A percentile compares a stretch with the other conserved stretches of the same genome.
These are phyloP conservation scores for Mortierella polycephala DNA, from an alignment of 371 early-diverging fungal species.

Conservation along the genomic window DNA sequence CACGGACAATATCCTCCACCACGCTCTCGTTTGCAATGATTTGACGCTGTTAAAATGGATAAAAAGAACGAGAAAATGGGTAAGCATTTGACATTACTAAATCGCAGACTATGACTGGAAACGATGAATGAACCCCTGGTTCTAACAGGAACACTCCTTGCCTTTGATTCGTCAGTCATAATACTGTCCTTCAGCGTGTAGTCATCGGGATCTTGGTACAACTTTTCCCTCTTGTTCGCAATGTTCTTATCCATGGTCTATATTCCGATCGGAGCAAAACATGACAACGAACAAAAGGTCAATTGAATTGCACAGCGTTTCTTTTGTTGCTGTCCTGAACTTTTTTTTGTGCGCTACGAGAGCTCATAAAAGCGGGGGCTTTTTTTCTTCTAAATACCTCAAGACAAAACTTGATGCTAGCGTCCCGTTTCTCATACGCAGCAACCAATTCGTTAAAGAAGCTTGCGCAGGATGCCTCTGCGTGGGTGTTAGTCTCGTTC, in stretches of 20 bases:
- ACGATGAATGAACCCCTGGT: neutral
- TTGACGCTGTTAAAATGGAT: constrained; percentile 61
- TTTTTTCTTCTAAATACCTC: constrained; percentile 56
- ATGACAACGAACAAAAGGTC: neutral
- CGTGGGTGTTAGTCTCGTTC: constrained; percentile 78
- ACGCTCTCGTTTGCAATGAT: constrained; percentile 74
- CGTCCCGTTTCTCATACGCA: constrained; percentile 75
- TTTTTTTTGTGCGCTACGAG: no score
- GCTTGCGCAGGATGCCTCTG: constrained; percentile 69
- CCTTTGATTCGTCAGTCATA: constrained; percentile 71
- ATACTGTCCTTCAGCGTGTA: constrained; percentile 66
- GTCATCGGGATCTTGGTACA: constrained; percentile 73
- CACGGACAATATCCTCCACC: constrained; percentile 80
- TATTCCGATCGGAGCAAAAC: neutral
- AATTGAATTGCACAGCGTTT: neutral
- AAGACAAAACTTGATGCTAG: constrained; percentile 75
- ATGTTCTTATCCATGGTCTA: constrained; percentile 72
- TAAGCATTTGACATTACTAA: neutral
- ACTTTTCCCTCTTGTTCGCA: constrained; percentile 62
- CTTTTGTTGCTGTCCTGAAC: no score
- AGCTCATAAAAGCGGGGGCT: neutral
- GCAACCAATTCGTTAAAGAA: constrained; percentile 75
- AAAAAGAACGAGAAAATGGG: neutral
- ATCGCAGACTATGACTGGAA: no score
- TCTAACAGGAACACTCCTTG: constrained; percentile 28